phyloP scores from a whole-genome alignment of 306 rosid species.

The Vigna nakashimae region DNA sequence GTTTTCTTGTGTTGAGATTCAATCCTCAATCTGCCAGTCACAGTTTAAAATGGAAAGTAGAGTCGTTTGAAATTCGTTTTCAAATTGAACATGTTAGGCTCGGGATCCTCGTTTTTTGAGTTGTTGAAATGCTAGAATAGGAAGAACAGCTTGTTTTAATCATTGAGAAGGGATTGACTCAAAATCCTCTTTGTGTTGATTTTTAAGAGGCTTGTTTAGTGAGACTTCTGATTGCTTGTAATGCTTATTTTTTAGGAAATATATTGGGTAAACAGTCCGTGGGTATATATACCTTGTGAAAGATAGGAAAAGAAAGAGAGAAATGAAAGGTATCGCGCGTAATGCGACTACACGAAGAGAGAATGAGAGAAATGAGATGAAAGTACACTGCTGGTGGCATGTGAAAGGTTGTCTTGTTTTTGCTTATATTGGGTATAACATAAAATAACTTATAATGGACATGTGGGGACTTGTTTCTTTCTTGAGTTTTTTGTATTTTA shows the following conservation, averaged over 20 bases:
- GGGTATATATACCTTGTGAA: background rate
- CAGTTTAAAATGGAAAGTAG: background rate
- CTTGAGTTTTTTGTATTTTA: background rate
- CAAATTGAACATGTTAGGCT: background rate
- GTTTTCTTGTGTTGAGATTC: conserved; percentile 10
- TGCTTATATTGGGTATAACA: background rate
- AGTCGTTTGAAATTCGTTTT: background rate
- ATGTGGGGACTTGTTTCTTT: background rate
- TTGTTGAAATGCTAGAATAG: conserved; percentile 10
- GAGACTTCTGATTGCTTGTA: conserved; percentile 5
- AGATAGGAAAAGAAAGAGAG: background rate
- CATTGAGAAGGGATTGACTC: background rate
- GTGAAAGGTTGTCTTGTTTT: background rate
- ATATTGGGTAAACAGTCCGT: background rate
- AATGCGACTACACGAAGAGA: background rate
- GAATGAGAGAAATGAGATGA: background rate
- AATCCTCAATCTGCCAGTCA: background rate
- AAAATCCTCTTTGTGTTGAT: background rate
- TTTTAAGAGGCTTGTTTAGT: conserved; percentile 25
- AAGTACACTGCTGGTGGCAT: background rate
- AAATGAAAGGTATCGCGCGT: background rate
- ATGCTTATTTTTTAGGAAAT: background rate
- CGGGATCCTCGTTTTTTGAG: background rate
- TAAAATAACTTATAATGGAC: conserved; percentile 1
- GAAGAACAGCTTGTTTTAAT: conserved; percentile 30